phyloP scores from a whole-genome alignment of 2,329 filamentous ascomycete genomes.

The Pseudogymnoascus verrucosus region DNA sequence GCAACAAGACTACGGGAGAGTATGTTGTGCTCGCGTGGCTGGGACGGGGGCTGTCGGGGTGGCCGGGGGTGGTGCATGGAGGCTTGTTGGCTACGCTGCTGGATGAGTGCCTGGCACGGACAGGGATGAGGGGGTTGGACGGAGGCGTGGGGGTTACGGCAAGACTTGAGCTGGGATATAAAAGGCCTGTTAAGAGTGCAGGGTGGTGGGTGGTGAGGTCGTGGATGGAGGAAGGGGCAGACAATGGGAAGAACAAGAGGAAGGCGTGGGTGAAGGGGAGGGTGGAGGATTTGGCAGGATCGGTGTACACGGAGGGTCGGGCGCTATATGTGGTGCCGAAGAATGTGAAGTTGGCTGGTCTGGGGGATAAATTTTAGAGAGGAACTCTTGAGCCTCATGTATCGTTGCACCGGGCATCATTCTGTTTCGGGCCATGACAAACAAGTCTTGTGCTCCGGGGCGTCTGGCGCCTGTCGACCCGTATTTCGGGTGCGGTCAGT shows the following conservation, averaged over 20 bases:
- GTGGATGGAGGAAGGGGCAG: conserved; percentile 32
- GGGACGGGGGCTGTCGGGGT: conserved; percentile 56
- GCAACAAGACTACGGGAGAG: conserved; percentile 49
- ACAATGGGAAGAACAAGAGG: conserved; percentile 32
- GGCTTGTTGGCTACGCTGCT: conserved; percentile 61
- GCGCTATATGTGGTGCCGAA: conserved; percentile 53
- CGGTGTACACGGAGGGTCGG: conserved; percentile 49
- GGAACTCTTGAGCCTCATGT: not conserved
- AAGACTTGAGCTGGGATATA: conserved; percentile 53
- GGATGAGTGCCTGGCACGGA: conserved; percentile 61
- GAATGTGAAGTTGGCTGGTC: conserved; percentile 20
- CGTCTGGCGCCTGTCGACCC: not conserved
- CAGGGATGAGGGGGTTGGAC: conserved; percentile 43
- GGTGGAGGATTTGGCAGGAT: conserved; percentile 48
- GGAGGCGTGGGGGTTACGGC: conserved; percentile 47
- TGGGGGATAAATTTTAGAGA: conserved; percentile 6
- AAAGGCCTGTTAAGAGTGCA: conserved; percentile 49
- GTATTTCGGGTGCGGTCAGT: not conserved
- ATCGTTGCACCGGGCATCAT: not conserved
- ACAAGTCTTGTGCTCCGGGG: not conserved
- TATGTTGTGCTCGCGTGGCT: conserved; percentile 59
- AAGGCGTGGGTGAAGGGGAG: conserved; percentile 47
- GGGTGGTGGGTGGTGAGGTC: conserved; percentile 56
- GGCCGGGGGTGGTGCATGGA: conserved; percentile 65
- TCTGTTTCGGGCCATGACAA: not conserved